Evolutionary conservation across 345 rosid genomes (phyloP), one percentile per base, ranked within the genome.

Genomic region (Hibiscus tridactylites): DNA sequence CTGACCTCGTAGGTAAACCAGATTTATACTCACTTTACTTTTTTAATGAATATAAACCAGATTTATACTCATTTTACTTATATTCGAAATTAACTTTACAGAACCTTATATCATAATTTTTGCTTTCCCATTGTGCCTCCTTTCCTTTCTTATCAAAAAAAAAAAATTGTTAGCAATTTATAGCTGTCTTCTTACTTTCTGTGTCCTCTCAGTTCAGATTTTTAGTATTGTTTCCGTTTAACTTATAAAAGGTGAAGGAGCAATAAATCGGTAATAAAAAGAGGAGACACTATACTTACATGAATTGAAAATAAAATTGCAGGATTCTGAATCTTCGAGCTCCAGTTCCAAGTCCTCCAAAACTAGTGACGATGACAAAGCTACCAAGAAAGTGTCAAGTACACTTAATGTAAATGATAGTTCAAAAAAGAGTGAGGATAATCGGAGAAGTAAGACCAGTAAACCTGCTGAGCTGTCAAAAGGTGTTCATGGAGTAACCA

Each of bases 301-400:
- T 67, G 44, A 39, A 58, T 29, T 58, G 17, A 57, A 33, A 57
- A 44, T 71, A 46, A 28, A 72, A 31, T 37, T 80, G 86, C 91
- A 88, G 96, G 84, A 61, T 74, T 61, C 67, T 76, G 85, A 78
- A 76, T 65, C 70, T 52, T 47, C 26, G 59, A 79, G 87, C 74
- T 62, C 76, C 26, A 82, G 75, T 59, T 79, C 83, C 61, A 78
- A 74, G 72, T 74, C 81, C 65, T 77, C 83, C 47, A 81, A 79
- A 78, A 79, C 60, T 71, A 68, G 65, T 73, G 78, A 69, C 67
- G 71, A 67, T 65, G 54, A 31, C 52, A 68, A 71, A 61, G 79
- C 70, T 65, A 74, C 76, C 33, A 81, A 77, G 81, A 77, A 77
- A 72, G 71, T 74, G 33, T 77, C 85, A 44, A 73, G 74, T 80